phyloP scores from a whole-genome alignment of 139 green algal species.

The Haematococcus sp. region DNA sequence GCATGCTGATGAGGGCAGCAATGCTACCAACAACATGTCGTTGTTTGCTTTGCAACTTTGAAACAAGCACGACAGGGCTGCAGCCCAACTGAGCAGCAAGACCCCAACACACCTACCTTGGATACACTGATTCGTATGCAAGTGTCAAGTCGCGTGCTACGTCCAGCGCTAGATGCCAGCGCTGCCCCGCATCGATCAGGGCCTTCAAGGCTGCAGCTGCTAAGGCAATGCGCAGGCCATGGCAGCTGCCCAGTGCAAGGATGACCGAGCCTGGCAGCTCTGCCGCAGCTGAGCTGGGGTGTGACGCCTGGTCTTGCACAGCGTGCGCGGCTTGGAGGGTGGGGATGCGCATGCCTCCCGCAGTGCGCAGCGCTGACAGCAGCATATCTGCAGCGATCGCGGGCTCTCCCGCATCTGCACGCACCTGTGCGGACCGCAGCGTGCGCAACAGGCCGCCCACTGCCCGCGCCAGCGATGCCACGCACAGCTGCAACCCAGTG shows the following conservation, averaged over 20 bases:
- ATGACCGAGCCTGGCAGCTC: no score
- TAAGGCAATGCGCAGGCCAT: conserved; percentile 43
- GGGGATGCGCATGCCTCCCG: background rate
- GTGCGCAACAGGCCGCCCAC: background rate
- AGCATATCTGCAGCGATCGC: background rate
- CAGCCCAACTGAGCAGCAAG: no score
- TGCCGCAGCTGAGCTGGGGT: no score
- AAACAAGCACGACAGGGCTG: no score
- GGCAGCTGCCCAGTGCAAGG: conserved; percentile 14
- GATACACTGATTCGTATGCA: conserved; percentile 52
- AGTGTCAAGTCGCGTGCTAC: conserved; percentile 30
- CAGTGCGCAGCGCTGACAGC: background rate
- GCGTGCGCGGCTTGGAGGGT: background rate
- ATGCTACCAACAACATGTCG: no score
- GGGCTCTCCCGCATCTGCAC: background rate
- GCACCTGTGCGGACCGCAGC: background rate
- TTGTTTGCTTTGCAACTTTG: no score
- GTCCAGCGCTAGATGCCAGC: conserved; percentile 41
- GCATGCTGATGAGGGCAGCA: no score
- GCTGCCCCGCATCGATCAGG: conserved; percentile 25
- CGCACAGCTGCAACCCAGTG: background rate
- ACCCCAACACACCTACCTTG: background rate
- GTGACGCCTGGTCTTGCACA: no score
- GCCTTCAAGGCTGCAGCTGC: conserved; percentile 35
- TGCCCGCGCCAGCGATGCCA: background rate